phyloP scores from a whole-genome alignment of 495 filamentous ascomycete species.

The Podospora fimiseda region DNA sequence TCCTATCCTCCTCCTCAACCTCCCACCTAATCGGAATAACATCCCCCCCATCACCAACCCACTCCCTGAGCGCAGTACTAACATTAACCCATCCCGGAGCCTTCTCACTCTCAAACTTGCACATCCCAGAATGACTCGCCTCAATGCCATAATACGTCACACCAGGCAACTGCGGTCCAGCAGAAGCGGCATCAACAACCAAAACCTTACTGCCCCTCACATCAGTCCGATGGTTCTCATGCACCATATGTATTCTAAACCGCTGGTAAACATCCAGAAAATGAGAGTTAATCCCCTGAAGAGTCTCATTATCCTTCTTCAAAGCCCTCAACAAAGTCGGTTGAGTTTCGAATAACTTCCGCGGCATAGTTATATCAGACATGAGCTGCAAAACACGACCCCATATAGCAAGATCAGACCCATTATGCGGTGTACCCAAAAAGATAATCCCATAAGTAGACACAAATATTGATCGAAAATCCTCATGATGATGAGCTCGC shows the following conservation, averaged over 20 bases:
- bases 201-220: slow-evolving; percentile 51
- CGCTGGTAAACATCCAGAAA: slow-evolving; percentile 68
- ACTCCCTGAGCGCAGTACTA: slow-evolving; percentile 63
- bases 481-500: slow-evolving; percentile 58
- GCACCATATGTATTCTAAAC: slow-evolving; percentile 62
- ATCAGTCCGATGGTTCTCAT: slow-evolving; percentile 64
- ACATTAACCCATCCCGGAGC: slow-evolving; percentile 71
- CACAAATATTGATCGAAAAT: slow-evolving; percentile 71
- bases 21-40: slow-evolving; percentile 57
- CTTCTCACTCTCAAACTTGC: slow-evolving; percentile 69
- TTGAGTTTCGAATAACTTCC: slow-evolving; percentile 64
- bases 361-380: slow-evolving; percentile 62
- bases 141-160: slow-evolving; percentile 74
- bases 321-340: slow-evolving; percentile 64
- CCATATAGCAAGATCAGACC: slow-evolving; percentile 72
- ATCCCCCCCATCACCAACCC: slow-evolving; percentile 53
- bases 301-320: slow-evolving; percentile 68
- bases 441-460: slow-evolving; percentile 83
- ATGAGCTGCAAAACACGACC: slow-evolving; percentile 68
- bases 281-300: slow-evolving; percentile 72
- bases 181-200: slow-evolving; percentile 71
- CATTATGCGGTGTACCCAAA: slow-evolving; percentile 80
- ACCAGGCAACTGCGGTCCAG: slow-evolving; percentile 65
- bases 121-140: slow-evolving; percentile 81
- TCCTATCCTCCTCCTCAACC: slow-evolving; percentile 52